Evolutionary conservation across 2,329 filamentous ascomycete genomes (phyloP).

Genomic region (Phoma sp.): DNA sequence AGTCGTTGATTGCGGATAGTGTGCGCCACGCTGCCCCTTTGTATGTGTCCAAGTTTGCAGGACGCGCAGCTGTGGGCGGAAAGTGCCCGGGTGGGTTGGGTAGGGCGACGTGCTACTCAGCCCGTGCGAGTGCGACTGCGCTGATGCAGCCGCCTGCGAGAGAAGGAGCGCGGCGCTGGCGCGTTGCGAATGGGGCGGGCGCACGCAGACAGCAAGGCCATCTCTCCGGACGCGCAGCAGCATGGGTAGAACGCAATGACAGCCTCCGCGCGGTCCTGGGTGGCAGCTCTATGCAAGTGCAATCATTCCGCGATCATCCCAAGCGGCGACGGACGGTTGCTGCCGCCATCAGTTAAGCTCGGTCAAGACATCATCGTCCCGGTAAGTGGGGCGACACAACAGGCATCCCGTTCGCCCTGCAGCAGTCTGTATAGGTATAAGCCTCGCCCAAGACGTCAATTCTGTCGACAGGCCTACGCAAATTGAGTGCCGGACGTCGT

Average conservation of each 20-base stretch:
- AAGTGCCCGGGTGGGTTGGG: not conserved
- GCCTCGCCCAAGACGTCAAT: not conserved
- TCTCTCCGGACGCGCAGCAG: conserved; percentile 39
- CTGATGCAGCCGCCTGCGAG: conserved; percentile 24
- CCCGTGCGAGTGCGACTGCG: conserved; percentile 27
- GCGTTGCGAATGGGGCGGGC: conserved; percentile 26
- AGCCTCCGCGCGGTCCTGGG: conserved; percentile 17
- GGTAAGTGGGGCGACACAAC: conserved; percentile 13
- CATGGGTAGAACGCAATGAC: conserved; percentile 27
- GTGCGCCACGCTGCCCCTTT: conserved; percentile 20
- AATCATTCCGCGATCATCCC: conserved; percentile 7
- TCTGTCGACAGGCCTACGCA: not conserved
- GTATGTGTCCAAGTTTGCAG: conserved; percentile 39
- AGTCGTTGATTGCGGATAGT: conserved; percentile 14
- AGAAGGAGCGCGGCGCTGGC: conserved; percentile 8
- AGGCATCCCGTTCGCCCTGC: not conserved
- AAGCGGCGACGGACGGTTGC: conserved; percentile 5
- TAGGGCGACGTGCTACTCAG: conserved; percentile 17
- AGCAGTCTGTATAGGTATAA: not conserved
- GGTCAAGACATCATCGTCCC: conserved; percentile 12
- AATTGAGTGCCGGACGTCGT: conserved; percentile 3
- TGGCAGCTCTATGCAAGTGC: conserved; percentile 24
- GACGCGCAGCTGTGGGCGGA: conserved; percentile 36
- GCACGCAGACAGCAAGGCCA: conserved; percentile 42
- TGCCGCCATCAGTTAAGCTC: conserved; percentile 6